Evolutionary conservation across 2,329 filamentous ascomycete genomes (phyloP), one percentile per base, ranked within the genome.

Genomic region (Colletotrichum australisinense): DNA sequence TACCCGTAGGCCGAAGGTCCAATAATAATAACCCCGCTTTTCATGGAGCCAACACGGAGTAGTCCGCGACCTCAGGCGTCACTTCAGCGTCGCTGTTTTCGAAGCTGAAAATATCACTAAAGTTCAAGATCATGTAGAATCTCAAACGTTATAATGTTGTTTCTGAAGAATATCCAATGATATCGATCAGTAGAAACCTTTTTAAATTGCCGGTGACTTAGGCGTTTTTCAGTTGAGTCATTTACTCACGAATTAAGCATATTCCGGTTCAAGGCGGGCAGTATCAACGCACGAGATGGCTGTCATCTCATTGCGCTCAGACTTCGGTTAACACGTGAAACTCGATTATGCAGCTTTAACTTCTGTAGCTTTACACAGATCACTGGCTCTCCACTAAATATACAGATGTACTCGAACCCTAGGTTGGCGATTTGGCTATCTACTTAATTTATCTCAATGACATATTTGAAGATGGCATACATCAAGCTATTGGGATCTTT

Each of bases 391-490:
- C 58, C 1, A 59, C 53, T 32, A 32, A 32, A 32, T 24, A 32
- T 28, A 6, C 30, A 5, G 19, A 64, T 46, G 5, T 58, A 60
- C 19, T 62, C 42, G n/a, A 63, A 49, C 14, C 57, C 59, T 11
- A 69, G 52, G 5, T 46, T 26, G 5, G 85, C 77, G 72, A 89
- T 83, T 77, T 87, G 84, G 2, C 85, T 87, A 9, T 2, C 8
- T 30, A 46, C 88, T 88, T 78, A 86, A 86, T 77, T 87, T 84
- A 19, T 88, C 85, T 90, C 88, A 78, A 89, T 90, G 69, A 82
- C 81, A 16, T 88, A 88, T 59, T 88, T 88, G 68, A 90, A 90
- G 49, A 89, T 38, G 35, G 35, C 35, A 81, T 4, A 83, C 82
- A 72, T 90, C 88, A 76, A 90, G 32, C 32, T 32, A 32, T 32